Conservation (phyloP, 257 asterid genomes). For the Cinchona pubescens region DNA sequence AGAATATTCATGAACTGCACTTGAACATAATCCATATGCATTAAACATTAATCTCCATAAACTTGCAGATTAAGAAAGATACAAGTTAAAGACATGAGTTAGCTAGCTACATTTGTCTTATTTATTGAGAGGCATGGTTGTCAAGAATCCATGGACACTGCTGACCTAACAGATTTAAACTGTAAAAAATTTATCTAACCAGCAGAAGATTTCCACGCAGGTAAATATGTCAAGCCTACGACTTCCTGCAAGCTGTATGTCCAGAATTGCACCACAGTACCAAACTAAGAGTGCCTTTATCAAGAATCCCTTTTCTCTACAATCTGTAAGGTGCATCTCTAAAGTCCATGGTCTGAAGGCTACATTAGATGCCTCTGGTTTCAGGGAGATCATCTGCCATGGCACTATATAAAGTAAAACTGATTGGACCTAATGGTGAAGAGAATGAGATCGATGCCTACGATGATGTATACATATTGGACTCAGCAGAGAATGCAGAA, state of each 20-base stretch:
- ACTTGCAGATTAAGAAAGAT: not conserved
- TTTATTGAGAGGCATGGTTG: not conserved
- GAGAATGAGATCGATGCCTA: constrained; percentile 18
- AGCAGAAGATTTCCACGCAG: not conserved
- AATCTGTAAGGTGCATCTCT: constrained; percentile 6
- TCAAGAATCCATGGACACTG: not conserved
- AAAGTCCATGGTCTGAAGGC: constrained; percentile 14
- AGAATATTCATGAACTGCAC: not conserved
- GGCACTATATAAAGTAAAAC: constrained; percentile 22
- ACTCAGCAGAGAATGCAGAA: constrained; percentile 16
- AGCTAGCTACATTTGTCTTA: not conserved
- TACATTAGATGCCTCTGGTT: constrained; percentile 6
- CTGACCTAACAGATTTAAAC: not conserved
- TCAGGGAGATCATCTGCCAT: constrained; percentile 13
- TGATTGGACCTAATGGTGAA: constrained; percentile 19
- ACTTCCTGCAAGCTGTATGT: constrained; percentile 4
- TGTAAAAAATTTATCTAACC: not conserved
- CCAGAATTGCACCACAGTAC: not conserved
- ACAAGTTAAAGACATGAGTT: not conserved
- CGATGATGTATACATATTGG: constrained; percentile 14
- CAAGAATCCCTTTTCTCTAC: not conserved
- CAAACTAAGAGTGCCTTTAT: not conserved
- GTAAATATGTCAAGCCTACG: constrained; percentile 7
- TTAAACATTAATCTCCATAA: not conserved
- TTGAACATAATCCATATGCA: not conserved